phyloP scores from a whole-genome alignment of 2,329 filamentous ascomycete species.

The Hymenotorrendiella dingleyae region DNA sequence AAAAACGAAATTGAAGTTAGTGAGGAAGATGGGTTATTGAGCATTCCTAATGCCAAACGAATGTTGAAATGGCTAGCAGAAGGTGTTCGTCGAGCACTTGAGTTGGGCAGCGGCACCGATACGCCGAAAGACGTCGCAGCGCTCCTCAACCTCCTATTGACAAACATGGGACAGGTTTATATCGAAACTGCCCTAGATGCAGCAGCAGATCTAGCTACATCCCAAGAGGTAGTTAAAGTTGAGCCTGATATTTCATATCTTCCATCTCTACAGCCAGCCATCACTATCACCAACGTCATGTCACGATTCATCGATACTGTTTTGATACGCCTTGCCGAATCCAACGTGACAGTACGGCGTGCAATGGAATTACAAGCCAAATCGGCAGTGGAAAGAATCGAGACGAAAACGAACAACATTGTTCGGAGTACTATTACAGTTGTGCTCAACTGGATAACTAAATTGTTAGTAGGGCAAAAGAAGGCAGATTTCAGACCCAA shows the following conservation, averaged over 20 bases:
- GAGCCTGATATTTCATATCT: constrained; percentile 88
- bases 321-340: constrained; percentile 80
- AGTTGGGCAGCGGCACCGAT: constrained; percentile 80
- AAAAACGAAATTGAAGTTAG: constrained; percentile 86
- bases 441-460: constrained; percentile 55
- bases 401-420: constrained; percentile 63
- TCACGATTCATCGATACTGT: constrained; percentile 87
- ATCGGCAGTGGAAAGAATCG: constrained; percentile 53
- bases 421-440: constrained; percentile 64
- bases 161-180: constrained; percentile 81
- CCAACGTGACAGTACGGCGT: constrained; percentile 77
- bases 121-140: constrained; percentile 91
- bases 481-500: constrained; percentile 66
- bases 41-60: constrained; percentile 82
- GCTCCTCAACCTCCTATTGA: constrained; percentile 75
- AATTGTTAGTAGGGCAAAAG: constrained; percentile 59
- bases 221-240: constrained; percentile 71
- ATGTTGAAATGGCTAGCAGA: constrained; percentile 98
- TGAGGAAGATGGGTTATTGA: constrained; percentile 81
- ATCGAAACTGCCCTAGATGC: constrained; percentile 64
- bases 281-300: constrained; percentile 89
- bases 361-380: constrained; percentile 64
- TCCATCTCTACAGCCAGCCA: constrained; percentile 69
- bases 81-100: constrained; percentile 82
- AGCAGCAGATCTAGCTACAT: constrained; percentile 64